Base-by-base conservation (phyloP, 352 stramenopile species). In the Blastocystis sp. region DNA sequence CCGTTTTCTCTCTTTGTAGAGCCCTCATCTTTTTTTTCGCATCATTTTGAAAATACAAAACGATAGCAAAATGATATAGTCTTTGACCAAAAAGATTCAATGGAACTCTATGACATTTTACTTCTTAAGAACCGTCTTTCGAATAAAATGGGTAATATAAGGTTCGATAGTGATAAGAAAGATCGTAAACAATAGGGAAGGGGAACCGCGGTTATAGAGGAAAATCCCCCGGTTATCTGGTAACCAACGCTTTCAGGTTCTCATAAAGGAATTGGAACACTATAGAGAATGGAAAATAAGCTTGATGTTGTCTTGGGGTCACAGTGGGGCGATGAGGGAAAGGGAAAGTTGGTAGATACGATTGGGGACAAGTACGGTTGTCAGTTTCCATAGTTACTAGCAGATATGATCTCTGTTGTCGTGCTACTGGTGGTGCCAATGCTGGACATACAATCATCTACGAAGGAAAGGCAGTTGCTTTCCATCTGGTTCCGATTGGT, bases 271-370 rank as follows among this genome's bases (percentile, higher is more conserved):
- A 4, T 27, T 64, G 4, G 57, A 13, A 64, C 13, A 70, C 24
- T 70, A 40, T 70, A 7, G 40, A 70, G 2, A 48, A 48, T 48
- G 40, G 40, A 48, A 48, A 48, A 48, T 48, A 48, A 48, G 40
- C 40, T 89, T 24, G 78, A 89, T 78, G 95, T 98, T 48, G 96
- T 99, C n/a, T 92, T 99, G 53, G 97, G 97, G 37, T 94, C 94
- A 51, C 96, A 98, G 90, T 99, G 96, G 96, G 97, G 97, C 48
- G 97, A 99, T 91, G 97, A 99, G 94, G 97, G 97, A 90, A 99
- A 99, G 92, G 97, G 97, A 90, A 99, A 99, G 91, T 94, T 99
- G 37, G 96, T 98, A 37, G 93, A 96, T 90, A 93, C 95, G 33
- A 91, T 96, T 17, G 93, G 91, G 75, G 90, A 94, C 66, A 35